Conservation (phyloP, 768 basidiomycete species). For the Agrocybe praecox region DNA sequence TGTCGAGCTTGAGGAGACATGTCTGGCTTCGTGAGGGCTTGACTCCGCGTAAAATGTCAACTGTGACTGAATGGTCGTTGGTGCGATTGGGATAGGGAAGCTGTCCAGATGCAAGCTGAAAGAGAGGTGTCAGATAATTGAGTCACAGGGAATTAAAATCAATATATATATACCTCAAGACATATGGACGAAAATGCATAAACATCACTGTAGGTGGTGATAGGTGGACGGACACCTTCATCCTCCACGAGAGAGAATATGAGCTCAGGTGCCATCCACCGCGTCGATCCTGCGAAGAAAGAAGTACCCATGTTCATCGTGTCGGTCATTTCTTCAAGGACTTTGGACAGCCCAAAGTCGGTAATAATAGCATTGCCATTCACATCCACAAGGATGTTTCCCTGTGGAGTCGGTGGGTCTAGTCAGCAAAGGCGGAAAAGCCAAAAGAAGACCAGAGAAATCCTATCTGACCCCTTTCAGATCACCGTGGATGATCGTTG, state of each 20-base stretch:
- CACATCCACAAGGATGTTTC: slow-evolving; percentile 59
- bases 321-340: slow-evolving; percentile 52
- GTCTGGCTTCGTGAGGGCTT: slow-evolving; percentile 41
- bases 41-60: slow-evolving; percentile 56
- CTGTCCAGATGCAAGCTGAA: slow-evolving; percentile 51
- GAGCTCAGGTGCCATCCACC: slow-evolving; percentile 65
- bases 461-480: slow-evolving; percentile 53
- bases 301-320: slow-evolving; percentile 40
- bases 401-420: slow-evolving; percentile 30
- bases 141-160: neutral
- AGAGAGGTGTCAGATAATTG: neutral
- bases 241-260: slow-evolving; percentile 53
- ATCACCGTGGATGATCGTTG: slow-evolving; percentile 61
- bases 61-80: slow-evolving; percentile 57
- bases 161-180: slow-evolving; percentile 44
- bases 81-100: slow-evolving; percentile 54
- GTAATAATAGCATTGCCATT: slow-evolving; percentile 56
- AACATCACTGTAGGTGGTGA: slow-evolving; percentile 58
- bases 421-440: neutral
- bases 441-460: neutral
- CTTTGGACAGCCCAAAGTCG: slow-evolving; percentile 64
- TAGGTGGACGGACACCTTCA: slow-evolving; percentile 38
- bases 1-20: slow-evolving; percentile 25
- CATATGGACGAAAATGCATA: slow-evolving; percentile 63
- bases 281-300: slow-evolving; percentile 48